These are phyloP conservation scores for Fomitopsis serialis DNA, from an alignment of 768 basidiomycete species.

Conservation along the genomic window DNA sequence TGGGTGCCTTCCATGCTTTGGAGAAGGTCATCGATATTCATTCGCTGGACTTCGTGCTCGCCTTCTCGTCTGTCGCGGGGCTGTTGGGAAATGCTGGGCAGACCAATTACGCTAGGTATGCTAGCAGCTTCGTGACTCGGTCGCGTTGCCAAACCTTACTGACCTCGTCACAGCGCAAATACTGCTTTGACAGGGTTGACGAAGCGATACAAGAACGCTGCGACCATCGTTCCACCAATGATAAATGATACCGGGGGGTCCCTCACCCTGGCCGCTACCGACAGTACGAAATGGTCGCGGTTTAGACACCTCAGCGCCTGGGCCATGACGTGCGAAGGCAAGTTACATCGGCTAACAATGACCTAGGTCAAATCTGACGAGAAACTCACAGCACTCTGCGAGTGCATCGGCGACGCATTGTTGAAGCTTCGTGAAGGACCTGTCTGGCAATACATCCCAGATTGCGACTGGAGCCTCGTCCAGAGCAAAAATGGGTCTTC, in stretches of 20 bases:
- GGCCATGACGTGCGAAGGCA: conserved; percentile 9
- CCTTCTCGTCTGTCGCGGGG: conserved; percentile 15
- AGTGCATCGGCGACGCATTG: conserved; percentile 29
- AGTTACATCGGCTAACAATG: no score
- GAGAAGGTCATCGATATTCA: conserved; percentile 3
- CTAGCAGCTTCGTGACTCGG: neutral
- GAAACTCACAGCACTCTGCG: conserved; percentile 19
- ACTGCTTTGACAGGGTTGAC: conserved; percentile 6
- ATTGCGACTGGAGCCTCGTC: conserved; percentile 27
- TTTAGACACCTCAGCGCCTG: conserved; percentile 2
- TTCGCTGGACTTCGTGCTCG: conserved; percentile 12
- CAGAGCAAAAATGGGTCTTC: conserved; percentile 19
- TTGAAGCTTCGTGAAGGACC: conserved; percentile 19
- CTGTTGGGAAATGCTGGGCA: conserved; percentile 13
- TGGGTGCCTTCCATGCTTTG: conserved; percentile 4
- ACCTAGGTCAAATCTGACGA: no score
- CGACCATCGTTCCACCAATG: conserved; percentile 4
- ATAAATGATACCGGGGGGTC: conserved; percentile 2
- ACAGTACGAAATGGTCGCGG: neutral
- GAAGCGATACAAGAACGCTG: conserved; percentile 5
- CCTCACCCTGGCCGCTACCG: neutral
- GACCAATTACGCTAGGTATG: conserved; percentile 14
- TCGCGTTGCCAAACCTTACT: neutral
- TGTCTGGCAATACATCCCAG: conserved; percentile 26
- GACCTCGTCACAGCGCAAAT: conserved; percentile 8